Evolutionary conservation across 768 basidiomycete genomes (phyloP), one percentile per base, ranked within the genome.

Genomic region (Rhizopogon salebrosus): DNA sequence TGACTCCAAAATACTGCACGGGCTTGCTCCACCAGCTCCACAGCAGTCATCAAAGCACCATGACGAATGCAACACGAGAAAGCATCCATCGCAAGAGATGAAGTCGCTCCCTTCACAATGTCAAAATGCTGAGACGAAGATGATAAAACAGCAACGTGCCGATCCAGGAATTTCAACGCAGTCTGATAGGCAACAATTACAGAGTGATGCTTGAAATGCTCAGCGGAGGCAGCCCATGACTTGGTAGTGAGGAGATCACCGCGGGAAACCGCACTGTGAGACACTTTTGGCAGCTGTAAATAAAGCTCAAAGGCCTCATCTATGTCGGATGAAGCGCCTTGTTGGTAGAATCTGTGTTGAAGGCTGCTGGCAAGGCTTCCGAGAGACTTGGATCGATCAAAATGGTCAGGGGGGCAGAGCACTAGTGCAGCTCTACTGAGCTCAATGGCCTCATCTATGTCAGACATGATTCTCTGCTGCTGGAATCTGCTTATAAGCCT

Each of bases 21-120:
- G 4, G 63, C 63, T 45, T 67, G 60, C 41, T 69, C 67, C 40
- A 67, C 38, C 60, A 65, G 62, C 52, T 65, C 61, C 6, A 67
- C 20, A 6, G 65, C 64, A 36, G 42, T 49, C 27, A 54, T 39
- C 23, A 23, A 27, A 22, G 55, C 45, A 20, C 38, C 48, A 6
- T 18, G 20, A 29, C 14, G 31, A 52, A 61, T 45, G 29, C 63
- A 62, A 35, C 48, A 54, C 29, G 53, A 54, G 7, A 39, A 48
- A 24, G 53, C 48, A 49, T 54, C 36, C 13, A 45, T 35, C 22
- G 53, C 9, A 0, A 50, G 34, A 4, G 38, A 10, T n/a, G 14
- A 6, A 16, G 39, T 39, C 3, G 41, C 39, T 1, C 14, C 5
- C 35, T 42, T 54, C 9, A 49, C 26, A 8, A 9, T 35, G 3